phyloP scores from a whole-genome alignment of 2,329 filamentous ascomycete genomes.

The Verticillium klebahnii region DNA sequence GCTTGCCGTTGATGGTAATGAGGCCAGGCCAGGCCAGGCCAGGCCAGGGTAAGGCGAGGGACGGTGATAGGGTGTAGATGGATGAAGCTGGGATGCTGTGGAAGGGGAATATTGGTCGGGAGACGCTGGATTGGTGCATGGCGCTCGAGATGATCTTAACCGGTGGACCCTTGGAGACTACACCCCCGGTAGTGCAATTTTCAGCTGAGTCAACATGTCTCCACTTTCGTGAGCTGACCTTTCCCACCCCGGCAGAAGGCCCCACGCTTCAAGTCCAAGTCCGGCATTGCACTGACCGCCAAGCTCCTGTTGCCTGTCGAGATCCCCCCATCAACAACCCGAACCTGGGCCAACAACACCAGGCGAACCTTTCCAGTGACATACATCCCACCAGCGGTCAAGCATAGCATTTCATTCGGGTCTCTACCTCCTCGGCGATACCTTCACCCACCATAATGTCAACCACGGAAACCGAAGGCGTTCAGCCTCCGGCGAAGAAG shows the following conservation, averaged over 20 bases:
- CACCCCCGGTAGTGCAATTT: neutral
- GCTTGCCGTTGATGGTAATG: neutral
- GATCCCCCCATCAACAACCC: neutral
- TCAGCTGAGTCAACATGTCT: neutral
- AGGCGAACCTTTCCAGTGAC: neutral
- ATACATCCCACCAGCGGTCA: neutral
- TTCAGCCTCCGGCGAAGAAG: conserved; percentile 10
- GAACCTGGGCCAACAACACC: neutral
- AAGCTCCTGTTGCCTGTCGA: neutral
- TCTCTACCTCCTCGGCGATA: neutral
- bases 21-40: no score
- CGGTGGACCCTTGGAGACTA: neutral
- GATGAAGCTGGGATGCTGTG: neutral
- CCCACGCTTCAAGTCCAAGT: neutral
- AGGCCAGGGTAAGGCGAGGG: no score
- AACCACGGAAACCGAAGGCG: neutral
- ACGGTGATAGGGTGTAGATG: neutral
- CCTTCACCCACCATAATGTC: neutral
- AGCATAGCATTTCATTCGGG: neutral
- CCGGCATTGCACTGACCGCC: neutral
- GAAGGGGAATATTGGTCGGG: neutral
- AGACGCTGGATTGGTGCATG: neutral
- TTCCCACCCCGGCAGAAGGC: neutral
- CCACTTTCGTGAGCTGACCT: neutral
- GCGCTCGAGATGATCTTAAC: neutral